These are phyloP conservation scores for Ensete ventricosum DNA, from an alignment of 176 grass and related monocot genomes.

Conservation along the genomic window DNA sequence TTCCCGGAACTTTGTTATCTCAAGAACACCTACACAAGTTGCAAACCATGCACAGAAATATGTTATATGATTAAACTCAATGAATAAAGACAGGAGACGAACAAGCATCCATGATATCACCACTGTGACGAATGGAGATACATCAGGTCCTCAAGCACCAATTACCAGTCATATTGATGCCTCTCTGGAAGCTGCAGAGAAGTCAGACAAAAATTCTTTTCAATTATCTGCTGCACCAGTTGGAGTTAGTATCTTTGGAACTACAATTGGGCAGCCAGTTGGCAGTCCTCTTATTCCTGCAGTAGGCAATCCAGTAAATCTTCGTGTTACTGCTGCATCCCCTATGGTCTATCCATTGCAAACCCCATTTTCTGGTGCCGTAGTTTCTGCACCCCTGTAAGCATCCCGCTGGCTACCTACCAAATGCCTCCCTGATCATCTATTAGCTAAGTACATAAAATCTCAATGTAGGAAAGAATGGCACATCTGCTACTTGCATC, in stretches of 20 bases:
- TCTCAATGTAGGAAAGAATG: too few species aligned
- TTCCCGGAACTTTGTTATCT: conserved; percentile 89
- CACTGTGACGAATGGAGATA: conserved; percentile 47
- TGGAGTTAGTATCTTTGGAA: conserved; percentile 47
- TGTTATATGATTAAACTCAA: conserved; percentile 76
- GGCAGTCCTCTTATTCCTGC: conserved; percentile 58
- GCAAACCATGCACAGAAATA: conserved; percentile 93
- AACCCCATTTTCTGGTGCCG: conserved; percentile 1
- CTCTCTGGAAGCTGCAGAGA: background rate
- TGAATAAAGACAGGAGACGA: conserved; percentile 82
- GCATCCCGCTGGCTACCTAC: conserved; percentile 41
- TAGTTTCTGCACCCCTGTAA: background rate
- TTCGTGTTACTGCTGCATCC: conserved; percentile 48
- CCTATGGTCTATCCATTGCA: conserved; percentile 56
- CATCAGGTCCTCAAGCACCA: conserved; percentile 35
- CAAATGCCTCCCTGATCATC: conserved; percentile 52
- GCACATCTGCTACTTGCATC: too few species aligned
- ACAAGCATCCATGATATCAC: conserved; percentile 94
- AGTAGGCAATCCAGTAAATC: conserved; percentile 60
- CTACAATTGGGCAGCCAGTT: conserved; percentile 72
- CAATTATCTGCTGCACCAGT: conserved; percentile 4
- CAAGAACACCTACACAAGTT: conserved; percentile 84
- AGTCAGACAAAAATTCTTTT: conserved; percentile 27
- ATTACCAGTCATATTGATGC: conserved; percentile 61
- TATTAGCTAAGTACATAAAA: conserved; percentile 26